Conservation (phyloP, 2,329 filamentous ascomycete genomes). For the Coniochaeta pulveracea region DNA sequence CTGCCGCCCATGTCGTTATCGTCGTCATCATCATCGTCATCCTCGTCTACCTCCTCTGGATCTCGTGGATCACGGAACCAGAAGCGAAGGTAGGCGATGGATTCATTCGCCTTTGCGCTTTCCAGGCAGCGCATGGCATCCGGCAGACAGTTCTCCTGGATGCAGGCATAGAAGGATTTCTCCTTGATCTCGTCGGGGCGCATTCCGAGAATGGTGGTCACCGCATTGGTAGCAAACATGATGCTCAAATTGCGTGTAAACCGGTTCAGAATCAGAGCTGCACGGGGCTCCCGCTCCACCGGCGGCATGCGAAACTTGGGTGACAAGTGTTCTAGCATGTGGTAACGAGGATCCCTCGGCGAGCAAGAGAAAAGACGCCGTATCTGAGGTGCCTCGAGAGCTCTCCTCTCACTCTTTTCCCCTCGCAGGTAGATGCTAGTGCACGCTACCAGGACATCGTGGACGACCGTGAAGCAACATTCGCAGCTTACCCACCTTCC, state of each 20-base stretch:
- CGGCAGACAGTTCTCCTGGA: conserved; percentile 63
- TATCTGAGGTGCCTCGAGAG: conserved; percentile 66
- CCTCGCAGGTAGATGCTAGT: conserved; percentile 66
- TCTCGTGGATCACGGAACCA: conserved; percentile 67
- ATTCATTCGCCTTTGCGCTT: conserved; percentile 81
- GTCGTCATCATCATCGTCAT: conserved; percentile 28
- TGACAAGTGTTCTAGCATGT: conserved; percentile 80
- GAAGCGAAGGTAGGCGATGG: conserved; percentile 81
- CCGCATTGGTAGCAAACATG: conserved; percentile 75
- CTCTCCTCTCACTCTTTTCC: conserved; percentile 61
- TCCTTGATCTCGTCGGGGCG: conserved; percentile 57
- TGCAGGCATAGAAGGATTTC: conserved; percentile 80
- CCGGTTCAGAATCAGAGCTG: conserved; percentile 74
- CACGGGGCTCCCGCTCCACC: conserved; percentile 64
- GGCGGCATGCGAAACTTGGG: conserved; percentile 61
- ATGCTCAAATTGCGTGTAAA: conserved; percentile 74
- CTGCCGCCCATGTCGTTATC: conserved; percentile 30
- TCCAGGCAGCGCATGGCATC: conserved; percentile 73
- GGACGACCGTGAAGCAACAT: conserved; percentile 81
- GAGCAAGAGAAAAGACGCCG: conserved; percentile 72
- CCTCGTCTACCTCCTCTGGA: conserved; percentile 35
- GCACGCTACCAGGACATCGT: conserved; percentile 78
- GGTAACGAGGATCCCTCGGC: conserved; percentile 72
- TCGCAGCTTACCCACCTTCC: conserved; percentile 71
- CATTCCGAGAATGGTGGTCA: conserved; percentile 66